Evolutionary conservation across 1,284 basidiomycete genomes (phyloP), one percentile per base, ranked within the genome.

Genomic region (Ustilago nuda): DNA sequence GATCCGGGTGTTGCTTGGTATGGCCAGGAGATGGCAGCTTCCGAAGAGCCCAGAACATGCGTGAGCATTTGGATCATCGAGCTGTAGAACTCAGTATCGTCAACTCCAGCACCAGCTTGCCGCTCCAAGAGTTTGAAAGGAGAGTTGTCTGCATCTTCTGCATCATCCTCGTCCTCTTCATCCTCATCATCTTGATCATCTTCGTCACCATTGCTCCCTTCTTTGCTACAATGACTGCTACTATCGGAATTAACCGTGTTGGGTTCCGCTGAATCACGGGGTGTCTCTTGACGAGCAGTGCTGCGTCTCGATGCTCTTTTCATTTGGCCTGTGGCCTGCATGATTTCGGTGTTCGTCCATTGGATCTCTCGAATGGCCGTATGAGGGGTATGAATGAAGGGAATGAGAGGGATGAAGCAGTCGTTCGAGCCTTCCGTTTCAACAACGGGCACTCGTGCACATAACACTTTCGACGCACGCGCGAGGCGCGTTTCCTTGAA

Each of bases 61-160:
- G 80, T 82, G 51, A 82, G 75, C 65, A 82, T 77, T 61, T 82
- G 80, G 46, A 82, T 82, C 58, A 78, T 78, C 30, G 74, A 75
- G 36, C 73, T 62, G 54, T 82, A 82, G 59, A 82, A 80, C 48
- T 80, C 78, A 1, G 68, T 56, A 52, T 79, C 73, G 12, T 69
- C 61, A 7, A 61, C 52, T 8, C 61, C 60, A 8, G 58, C 72
- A 19, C 64, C 45, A 8, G 66, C 56, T 13, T 73, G 57, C 30
- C 61, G 56, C 36, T 77, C 63, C 13, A 77, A 48, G 36, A 73
- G 66, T n/a, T 56, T 56, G 71, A 77, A 73, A 0, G 71, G 71
- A 4, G 66, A 66, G 13, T 74, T 71, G 33, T 71, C 75, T n/a
- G 70, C 75, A 4, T 77, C 75, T 3, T 66, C 72, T 1, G 50